Conservation (phyloP, 257 asterid species). For the Pogostemon cablin region DNA sequence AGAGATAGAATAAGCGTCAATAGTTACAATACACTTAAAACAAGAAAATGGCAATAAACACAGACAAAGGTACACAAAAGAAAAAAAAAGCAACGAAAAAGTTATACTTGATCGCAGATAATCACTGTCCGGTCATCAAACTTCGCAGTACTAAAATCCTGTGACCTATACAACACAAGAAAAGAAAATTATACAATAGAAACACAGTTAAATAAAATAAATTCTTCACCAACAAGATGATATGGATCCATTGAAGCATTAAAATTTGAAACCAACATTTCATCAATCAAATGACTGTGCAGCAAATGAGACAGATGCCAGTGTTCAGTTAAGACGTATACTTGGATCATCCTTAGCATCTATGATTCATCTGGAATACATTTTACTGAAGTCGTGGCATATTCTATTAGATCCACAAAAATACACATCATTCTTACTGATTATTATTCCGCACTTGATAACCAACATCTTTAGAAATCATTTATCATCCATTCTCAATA, state of each 20-base stretch:
- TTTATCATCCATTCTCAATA: not conserved
- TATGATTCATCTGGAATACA: not conserved
- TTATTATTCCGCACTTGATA: not conserved
- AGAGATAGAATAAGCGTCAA: conserved; percentile 17
- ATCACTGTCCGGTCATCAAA: conserved; percentile 94
- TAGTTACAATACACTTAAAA: conserved; percentile 4
- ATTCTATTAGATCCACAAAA: not conserved
- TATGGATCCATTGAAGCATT: not conserved
- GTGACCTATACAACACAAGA: conserved; percentile 57
- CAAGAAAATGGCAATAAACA: conserved; percentile 17
- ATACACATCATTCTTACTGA: not conserved
- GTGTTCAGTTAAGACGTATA: not conserved
- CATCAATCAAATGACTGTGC: not conserved
- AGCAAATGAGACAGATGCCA: not conserved
- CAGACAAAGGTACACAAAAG: conserved; percentile 9
- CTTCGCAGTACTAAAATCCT: conserved; percentile 87
- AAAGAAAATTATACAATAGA: conserved; percentile 25
- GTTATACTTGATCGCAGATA: conserved; percentile 87
- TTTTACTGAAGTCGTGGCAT: not conserved
- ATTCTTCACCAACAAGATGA: conserved; percentile 13
- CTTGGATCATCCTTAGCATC: not conserved
- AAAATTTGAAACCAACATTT: not conserved
- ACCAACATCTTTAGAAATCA: not conserved
- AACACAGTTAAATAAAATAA: conserved; percentile 13
- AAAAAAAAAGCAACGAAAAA: not conserved